These are phyloP conservation scores for Flagelloscypha sp. DNA, from an alignment of 768 basidiomycete genomes.

Conservation along the genomic window DNA sequence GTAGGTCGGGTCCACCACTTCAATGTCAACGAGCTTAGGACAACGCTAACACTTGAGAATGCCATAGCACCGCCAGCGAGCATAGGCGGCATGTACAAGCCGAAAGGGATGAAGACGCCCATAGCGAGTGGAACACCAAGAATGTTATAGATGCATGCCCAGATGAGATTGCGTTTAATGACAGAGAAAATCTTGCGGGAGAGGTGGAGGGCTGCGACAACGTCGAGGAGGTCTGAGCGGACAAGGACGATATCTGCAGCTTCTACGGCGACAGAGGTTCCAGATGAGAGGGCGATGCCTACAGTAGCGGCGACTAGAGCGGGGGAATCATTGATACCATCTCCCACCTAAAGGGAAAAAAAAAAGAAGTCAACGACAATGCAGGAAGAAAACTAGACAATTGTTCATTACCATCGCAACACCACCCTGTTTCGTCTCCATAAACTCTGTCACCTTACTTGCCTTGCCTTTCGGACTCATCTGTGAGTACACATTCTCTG, in stretches of 20 bases:
- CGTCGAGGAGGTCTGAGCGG: conserved; percentile 93
- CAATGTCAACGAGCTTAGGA: conserved; percentile 79
- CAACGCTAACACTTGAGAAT: conserved; percentile 92
- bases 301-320: conserved; percentile 94
- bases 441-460: conserved; percentile 69
- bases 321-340: conserved; percentile 98
- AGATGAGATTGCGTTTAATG: conserved; percentile 87
- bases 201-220: conserved; percentile 92
- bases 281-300: conserved; percentile 92
- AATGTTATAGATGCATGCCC: conserved; percentile 94
- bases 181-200: conserved; percentile 82
- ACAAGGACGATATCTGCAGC: conserved; percentile 98
- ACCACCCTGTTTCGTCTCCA: conserved; percentile 59
- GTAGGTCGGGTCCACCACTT: conserved; percentile 74
- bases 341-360: conserved; percentile 66
- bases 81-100: conserved; percentile 94
- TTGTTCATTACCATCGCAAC: conserved; percentile 79
- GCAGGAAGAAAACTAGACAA: neutral
- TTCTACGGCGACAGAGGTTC: conserved; percentile 95
- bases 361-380: conserved; percentile 3
- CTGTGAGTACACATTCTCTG: conserved; percentile 79
- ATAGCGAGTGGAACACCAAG: conserved; percentile 95
- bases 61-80: conserved; percentile 99
- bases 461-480: conserved; percentile 98
- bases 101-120: conserved; percentile 90